A percentile compares a stretch with the other conserved stretches of the same genome.
phyloP scores from a whole-genome alignment of 495 filamentous ascomycete genomes.

The Aeminium ludgeri region DNA sequence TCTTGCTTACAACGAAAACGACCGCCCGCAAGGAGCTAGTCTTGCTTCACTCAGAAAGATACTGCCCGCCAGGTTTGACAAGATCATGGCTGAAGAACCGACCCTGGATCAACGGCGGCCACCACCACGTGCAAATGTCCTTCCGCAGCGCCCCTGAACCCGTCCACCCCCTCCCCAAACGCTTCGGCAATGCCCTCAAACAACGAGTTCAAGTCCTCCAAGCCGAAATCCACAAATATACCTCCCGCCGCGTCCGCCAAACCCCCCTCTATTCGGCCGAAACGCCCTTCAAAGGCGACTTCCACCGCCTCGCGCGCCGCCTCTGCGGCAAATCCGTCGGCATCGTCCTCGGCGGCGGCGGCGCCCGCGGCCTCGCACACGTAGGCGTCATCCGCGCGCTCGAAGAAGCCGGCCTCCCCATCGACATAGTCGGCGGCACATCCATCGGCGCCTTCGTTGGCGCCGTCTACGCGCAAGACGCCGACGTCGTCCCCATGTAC shows the following conservation, averaged over 20 bases:
- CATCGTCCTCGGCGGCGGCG: constrained; percentile 82
- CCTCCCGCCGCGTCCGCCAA: constrained; percentile 67
- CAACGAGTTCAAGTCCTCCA: constrained; percentile 87
- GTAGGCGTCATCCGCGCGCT: constrained; percentile 87
- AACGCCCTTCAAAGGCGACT: constrained; percentile 87
- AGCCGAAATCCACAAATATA: constrained; percentile 95
- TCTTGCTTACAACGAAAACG: constrained; percentile 90
- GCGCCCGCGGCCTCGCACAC: constrained; percentile 78
- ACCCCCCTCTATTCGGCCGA: constrained; percentile 81
- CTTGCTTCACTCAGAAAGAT: constrained; percentile 80
- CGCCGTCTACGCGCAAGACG: constrained; percentile 85
- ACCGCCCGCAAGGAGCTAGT: constrained; percentile 90
- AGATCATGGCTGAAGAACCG: constrained; percentile 83
- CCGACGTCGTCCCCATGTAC: constrained; percentile 92
- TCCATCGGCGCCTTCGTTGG: constrained; percentile 98
- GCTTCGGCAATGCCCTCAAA: constrained; percentile 72
- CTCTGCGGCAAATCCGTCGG: constrained; percentile 91
- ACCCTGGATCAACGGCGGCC: constrained; percentile 96
- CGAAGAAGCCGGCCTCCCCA: constrained; percentile 90
- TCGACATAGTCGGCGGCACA: constrained; percentile 90
- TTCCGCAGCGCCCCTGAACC: constrained; percentile 65
- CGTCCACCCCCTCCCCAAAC: constrained; percentile 56
- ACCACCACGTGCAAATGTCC: constrained; percentile 95
- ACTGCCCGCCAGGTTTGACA: constrained; percentile 67
- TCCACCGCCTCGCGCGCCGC: constrained; percentile 78